Evolutionary conservation across 2,329 filamentous ascomycete genomes (phyloP).

Genomic region (Delphinella strobiligena): DNA sequence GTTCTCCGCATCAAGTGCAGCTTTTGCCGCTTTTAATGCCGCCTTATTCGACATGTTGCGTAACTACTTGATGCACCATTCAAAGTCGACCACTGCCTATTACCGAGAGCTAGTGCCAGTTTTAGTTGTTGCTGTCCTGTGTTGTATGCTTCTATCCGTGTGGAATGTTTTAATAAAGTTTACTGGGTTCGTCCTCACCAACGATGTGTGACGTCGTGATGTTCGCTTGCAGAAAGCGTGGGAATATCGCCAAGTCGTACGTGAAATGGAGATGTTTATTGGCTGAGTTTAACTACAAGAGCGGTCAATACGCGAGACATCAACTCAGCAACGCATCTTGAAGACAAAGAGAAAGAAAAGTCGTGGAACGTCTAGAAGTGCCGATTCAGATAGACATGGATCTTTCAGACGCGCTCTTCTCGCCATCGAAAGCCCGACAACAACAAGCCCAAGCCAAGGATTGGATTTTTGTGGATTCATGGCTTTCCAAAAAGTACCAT

Average conservation of each 20-base stretch:
- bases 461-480: constrained; percentile 78
- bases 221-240: neutral
- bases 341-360: too few relatives aligned
- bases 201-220: neutral
- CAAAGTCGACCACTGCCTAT: neutral
- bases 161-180: neutral
- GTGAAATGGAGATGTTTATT: too few relatives aligned
- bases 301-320: too few relatives aligned
- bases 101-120: too few relatives aligned
- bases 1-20: constrained; percentile 64
- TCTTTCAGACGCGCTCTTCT: constrained; percentile 35
- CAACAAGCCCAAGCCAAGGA: constrained; percentile 77
- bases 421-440: constrained; percentile 54
- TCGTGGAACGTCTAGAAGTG: too few relatives aligned
- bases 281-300: too few relatives aligned
- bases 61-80: neutral
- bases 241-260: neutral
- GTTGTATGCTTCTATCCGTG: too few relatives aligned
- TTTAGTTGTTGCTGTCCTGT: too few relatives aligned
- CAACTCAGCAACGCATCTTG: too few relatives aligned
- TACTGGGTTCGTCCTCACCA: neutral
- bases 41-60: constrained; percentile 49
- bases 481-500: constrained; percentile 62
- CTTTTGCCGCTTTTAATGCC: constrained; percentile 68
- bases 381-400: neutral